Conservation (phyloP, 78 protist species). For the Parvularia atlantis region DNA sequence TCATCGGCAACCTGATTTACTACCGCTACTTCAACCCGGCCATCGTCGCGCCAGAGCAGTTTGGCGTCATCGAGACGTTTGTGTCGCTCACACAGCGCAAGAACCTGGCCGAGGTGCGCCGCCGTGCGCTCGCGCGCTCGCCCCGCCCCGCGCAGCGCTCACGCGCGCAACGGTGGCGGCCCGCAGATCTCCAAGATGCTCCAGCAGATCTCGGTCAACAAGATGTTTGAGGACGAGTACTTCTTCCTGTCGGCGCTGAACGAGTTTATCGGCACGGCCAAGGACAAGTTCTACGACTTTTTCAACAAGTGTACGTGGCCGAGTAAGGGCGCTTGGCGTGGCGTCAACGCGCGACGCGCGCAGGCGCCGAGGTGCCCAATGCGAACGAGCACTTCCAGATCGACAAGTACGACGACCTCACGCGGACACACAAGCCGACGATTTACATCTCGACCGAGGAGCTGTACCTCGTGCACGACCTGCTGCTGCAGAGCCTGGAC, state of each 20-base stretch:
- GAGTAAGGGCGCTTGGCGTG: too few relatives aligned
- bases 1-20: conserved; percentile 6
- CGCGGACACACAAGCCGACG: neutral
- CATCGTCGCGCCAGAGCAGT: conserved; percentile 14
- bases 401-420: conserved; percentile 6
- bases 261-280: neutral
- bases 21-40: conserved; percentile 26
- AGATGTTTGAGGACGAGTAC: neutral
- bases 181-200: conserved; percentile 9
- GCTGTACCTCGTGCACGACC: neutral
- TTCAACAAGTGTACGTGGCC: too few relatives aligned
- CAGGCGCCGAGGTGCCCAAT: too few relatives aligned
- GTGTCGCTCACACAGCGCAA: neutral
- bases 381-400: conserved; percentile 1
- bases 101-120: conserved; percentile 17
- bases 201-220: neutral
- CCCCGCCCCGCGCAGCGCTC: too few relatives aligned
- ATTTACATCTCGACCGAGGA: conserved; percentile 3
- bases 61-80: neutral
- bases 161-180: too few relatives aligned
- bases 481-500: neutral
- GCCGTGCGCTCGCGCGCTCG: too few relatives aligned
- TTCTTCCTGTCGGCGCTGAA: neutral
- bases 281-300: neutral
- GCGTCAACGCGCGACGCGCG: too few relatives aligned